These are phyloP conservation scores for Cystofilobasidium bisporidii DNA, from an alignment of 768 basidiomycete species.

Conservation along the genomic window DNA sequence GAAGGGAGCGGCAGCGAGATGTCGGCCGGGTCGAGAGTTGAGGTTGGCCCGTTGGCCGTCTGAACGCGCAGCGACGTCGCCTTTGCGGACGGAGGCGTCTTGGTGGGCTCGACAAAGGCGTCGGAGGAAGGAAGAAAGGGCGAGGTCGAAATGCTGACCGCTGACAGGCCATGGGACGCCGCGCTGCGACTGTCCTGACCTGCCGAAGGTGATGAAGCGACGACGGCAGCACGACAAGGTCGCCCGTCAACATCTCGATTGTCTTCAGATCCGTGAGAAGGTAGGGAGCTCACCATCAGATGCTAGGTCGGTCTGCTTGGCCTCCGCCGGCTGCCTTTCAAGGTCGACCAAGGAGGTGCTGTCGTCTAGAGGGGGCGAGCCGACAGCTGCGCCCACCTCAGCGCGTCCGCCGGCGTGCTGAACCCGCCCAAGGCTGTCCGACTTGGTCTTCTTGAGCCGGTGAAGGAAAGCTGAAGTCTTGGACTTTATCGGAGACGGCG, in stretches of 20 bases:
- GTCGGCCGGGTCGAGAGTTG: background rate
- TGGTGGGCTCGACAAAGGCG: background rate
- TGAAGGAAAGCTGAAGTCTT: background rate
- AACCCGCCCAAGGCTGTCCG: background rate
- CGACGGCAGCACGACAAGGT: too few relatives aligned
- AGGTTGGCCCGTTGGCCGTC: background rate
- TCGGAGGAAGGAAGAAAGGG: background rate
- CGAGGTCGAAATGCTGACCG: background rate
- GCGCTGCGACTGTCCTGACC: background rate
- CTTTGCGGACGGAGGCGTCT: background rate
- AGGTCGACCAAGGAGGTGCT: background rate
- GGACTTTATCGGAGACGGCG: background rate
- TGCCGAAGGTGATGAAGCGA: too few relatives aligned
- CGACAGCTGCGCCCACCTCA: too few relatives aligned
- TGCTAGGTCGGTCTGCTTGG: too few relatives aligned
- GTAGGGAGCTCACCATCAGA: background rate
- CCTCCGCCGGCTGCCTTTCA: too few relatives aligned
- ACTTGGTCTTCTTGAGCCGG: background rate
- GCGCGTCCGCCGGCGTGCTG: background rate
- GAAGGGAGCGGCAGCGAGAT: slow-evolving; percentile 12
- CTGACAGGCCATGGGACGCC: background rate
- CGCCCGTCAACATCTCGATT: too few relatives aligned
- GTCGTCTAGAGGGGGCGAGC: background rate
- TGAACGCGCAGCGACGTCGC: background rate
- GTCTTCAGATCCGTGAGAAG: too few relatives aligned